Evolutionary conservation across 805 yeast species (phyloP).

Genomic region (Hemisphaericaspora nanyangensis): DNA sequence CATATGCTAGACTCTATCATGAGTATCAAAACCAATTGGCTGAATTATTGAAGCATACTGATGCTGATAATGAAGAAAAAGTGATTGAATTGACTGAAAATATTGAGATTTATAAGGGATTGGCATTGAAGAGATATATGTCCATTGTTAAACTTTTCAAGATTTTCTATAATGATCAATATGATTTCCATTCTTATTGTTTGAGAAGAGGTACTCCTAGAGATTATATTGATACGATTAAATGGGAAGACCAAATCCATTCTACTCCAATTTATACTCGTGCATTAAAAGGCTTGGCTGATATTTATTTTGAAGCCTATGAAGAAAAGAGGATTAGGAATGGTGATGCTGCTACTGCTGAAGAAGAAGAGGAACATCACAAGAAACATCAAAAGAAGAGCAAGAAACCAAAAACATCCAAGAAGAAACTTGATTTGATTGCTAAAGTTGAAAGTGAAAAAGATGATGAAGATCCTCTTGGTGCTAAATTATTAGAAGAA

Average conservation of each 20-base stretch:
- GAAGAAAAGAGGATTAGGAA: constrained; percentile 14
- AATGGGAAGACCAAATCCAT: constrained; percentile 79
- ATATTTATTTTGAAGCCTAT: constrained; percentile 46
- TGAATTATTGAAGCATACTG: constrained; percentile 11
- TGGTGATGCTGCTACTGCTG: constrained; percentile 4
- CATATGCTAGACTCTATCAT: constrained; percentile 59
- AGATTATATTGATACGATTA: constrained; percentile 69
- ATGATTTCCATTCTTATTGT: constrained; percentile 92
- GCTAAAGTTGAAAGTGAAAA: constrained; percentile 40
- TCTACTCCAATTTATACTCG: constrained; percentile 69
- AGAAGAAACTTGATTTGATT: constrained; percentile 53
- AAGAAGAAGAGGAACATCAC: constrained; percentile 18
- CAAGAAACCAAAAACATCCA: constrained; percentile 51
- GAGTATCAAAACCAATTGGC: constrained; percentile 18
- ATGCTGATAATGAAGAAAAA: constrained; percentile 21
- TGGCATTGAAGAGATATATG: constrained; percentile 74
- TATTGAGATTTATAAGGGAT: constrained; percentile 50
- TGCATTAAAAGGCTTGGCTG: constrained; percentile 61
- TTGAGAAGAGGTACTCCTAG: constrained; percentile 88
- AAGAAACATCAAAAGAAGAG: constrained; percentile 20
- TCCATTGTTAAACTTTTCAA: constrained; percentile 65
- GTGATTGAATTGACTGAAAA: constrained; percentile 37
- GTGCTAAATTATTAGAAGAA: constrained; percentile 37
- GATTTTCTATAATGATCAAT: constrained; percentile 76
- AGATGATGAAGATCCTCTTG: constrained; percentile 60